Evolutionary conservation across 2,329 filamentous ascomycete species (phyloP).

Genomic region (Diaporthe australafricana): DNA sequence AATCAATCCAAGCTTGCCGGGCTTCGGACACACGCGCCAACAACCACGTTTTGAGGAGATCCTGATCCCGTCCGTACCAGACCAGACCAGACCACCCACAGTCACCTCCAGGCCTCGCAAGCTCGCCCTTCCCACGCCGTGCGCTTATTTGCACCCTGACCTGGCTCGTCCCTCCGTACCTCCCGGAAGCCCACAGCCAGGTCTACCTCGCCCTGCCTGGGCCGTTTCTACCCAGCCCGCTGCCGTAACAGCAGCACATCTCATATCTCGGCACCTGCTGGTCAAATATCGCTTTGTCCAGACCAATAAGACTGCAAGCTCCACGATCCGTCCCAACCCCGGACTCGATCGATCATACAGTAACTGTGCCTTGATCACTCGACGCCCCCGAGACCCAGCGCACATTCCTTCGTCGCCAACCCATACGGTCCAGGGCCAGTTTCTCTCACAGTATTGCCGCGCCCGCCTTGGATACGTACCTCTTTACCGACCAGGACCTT

Average conservation of each 20-base stretch:
- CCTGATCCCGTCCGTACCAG: conserved; percentile 5
- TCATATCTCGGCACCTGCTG: conserved; percentile 32
- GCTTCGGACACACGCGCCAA: conserved; percentile 25
- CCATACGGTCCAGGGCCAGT: conserved; percentile 24
- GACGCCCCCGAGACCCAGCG: conserved; percentile 23
- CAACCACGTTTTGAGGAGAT: conserved; percentile 19
- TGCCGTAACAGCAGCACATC: conserved; percentile 28
- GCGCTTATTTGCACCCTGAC: conserved; percentile 25
- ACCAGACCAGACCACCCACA: background rate
- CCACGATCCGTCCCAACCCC: conserved; percentile 28
- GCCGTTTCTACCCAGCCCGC: conserved; percentile 33
- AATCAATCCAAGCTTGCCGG: conserved; percentile 21
- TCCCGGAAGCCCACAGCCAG: conserved; percentile 15
- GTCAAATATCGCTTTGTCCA: conserved; percentile 31
- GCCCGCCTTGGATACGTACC: conserved; percentile 33
- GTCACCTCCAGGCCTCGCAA: conserved; percentile 18
- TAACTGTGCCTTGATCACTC: conserved; percentile 34
- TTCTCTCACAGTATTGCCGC: conserved; percentile 30
- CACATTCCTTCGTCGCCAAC: conserved; percentile 27
- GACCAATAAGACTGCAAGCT: conserved; percentile 32
- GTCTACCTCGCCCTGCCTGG: conserved; percentile 5
- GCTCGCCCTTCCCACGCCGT: conserved; percentile 15
- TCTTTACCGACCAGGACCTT: conserved; percentile 29
- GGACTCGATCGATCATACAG: conserved; percentile 28
- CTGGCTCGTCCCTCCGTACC: conserved; percentile 24